These are phyloP conservation scores for Nitzschia palea DNA, from an alignment of 108 stramenopile genomes.

Conservation along the genomic window DNA sequence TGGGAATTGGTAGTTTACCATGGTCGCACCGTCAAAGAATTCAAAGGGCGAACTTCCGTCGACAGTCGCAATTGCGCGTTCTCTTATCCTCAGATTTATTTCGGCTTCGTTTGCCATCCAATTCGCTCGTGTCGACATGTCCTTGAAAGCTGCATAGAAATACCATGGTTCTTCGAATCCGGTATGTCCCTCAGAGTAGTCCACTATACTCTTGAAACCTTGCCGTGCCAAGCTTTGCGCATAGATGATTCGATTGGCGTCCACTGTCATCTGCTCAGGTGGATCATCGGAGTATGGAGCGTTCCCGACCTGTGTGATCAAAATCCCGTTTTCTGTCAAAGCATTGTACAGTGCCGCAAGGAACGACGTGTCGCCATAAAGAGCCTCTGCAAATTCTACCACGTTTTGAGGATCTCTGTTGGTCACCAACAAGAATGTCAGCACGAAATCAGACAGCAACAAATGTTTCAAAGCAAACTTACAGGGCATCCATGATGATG, in stretches of 20 bases:
- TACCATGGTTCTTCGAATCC: conserved; percentile 61
- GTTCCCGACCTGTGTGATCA: conserved; percentile 68
- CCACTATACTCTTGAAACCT: conserved; percentile 56
- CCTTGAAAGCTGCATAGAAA: conserved; percentile 54
- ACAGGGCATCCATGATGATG: conserved; percentile 80
- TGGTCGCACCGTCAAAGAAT: conserved; percentile 75
- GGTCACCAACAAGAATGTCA: not conserved
- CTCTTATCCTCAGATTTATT: conserved; percentile 53
- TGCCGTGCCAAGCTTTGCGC: conserved; percentile 40
- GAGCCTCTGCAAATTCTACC: conserved; percentile 44
- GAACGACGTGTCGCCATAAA: conserved; percentile 51
- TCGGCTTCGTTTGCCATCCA: conserved; percentile 69
- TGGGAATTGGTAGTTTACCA: conserved; percentile 59
- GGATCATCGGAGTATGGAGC: conserved; percentile 32
- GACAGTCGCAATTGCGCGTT: conserved; percentile 43
- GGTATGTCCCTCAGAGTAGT: conserved; percentile 42
- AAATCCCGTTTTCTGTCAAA: conserved; percentile 47
- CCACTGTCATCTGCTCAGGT: conserved; percentile 40
- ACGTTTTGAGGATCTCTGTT: conserved; percentile 44
- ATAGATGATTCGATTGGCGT: conserved; percentile 35
- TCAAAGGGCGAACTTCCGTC: conserved; percentile 46
- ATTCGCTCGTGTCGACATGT: conserved; percentile 21
- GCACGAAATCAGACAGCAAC: not conserved
- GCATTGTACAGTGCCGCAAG: conserved; percentile 51
- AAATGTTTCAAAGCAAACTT: too few relatives aligned